These are phyloP conservation scores for Sphaerobolus stellatus DNA, from an alignment of 1,284 basidiomycete genomes.

Conservation along the genomic window DNA sequence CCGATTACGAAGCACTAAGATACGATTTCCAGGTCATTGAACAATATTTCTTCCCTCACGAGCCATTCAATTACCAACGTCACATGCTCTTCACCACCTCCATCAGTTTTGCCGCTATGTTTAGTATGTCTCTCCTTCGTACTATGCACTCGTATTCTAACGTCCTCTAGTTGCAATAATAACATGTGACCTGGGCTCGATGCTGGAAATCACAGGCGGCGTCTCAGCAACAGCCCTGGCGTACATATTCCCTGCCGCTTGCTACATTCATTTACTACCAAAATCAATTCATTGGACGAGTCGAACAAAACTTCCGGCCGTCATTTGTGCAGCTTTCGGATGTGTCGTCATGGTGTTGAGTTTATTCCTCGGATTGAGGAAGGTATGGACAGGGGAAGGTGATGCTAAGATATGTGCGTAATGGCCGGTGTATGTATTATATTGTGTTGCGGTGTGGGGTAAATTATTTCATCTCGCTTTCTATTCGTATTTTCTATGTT, in stretches of 20 bases:
- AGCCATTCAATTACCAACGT: conserved; percentile 75
- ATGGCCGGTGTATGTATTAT: conserved; percentile 5
- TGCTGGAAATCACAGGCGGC: conserved; percentile 96
- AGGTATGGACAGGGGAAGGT: conserved; percentile 73
- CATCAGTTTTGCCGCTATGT: conserved; percentile 82
- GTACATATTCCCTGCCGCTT: conserved; percentile 90
- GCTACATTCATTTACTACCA: conserved; percentile 76
- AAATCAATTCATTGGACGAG: conserved; percentile 61
- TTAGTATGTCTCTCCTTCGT: conserved; percentile 52
- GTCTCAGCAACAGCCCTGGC: conserved; percentile 92
- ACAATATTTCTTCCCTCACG: conserved; percentile 88
- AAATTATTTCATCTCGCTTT: neutral
- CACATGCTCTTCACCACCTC: conserved; percentile 90
- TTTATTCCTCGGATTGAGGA: conserved; percentile 69
- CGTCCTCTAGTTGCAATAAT: conserved; percentile 72
- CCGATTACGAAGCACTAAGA: too few species aligned
- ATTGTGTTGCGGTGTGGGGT: neutral
- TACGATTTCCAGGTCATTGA: conserved; percentile 72
- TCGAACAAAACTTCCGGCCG: conserved; percentile 71
- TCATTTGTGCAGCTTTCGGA: conserved; percentile 75
- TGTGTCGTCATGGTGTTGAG: conserved; percentile 76
- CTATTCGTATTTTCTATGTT: neutral
- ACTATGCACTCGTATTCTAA: neutral
- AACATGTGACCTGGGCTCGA: conserved; percentile 96
- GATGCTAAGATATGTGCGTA: conserved; percentile 66